Conservation (phyloP, 2,329 filamentous ascomycete species). For the Dothiorella sarmentorum region DNA sequence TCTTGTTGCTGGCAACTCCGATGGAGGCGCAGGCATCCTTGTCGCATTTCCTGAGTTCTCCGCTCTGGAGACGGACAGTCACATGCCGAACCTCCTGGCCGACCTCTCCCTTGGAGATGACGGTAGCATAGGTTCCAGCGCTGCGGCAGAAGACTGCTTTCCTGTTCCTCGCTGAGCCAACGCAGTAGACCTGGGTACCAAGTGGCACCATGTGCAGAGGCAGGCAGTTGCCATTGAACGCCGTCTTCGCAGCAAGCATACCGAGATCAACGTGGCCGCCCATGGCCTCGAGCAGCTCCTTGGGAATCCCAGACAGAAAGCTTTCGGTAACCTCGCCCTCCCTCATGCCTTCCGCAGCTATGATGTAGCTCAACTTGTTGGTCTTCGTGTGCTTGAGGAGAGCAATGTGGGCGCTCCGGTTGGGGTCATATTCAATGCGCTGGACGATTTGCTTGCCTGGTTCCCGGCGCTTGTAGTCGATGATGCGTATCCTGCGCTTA, state of each 20-base stretch:
- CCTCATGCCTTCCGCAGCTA: slow-evolving; percentile 91
- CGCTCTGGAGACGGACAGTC: slow-evolving; percentile 82
- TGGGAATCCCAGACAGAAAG: slow-evolving; percentile 84
- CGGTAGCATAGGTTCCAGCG: slow-evolving; percentile 85
- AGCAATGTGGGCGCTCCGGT: slow-evolving; percentile 88
- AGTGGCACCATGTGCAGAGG: slow-evolving; percentile 94
- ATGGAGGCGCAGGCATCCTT: slow-evolving; percentile 93
- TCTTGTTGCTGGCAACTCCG: slow-evolving; percentile 87
- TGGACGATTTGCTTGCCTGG: slow-evolving; percentile 86
- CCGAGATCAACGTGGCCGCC: slow-evolving; percentile 89
- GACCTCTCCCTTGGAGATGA: slow-evolving; percentile 73
- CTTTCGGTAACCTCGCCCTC: slow-evolving; percentile 90
- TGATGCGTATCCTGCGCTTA: slow-evolving; percentile 84
- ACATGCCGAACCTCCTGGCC: slow-evolving; percentile 72
- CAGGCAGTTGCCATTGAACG: slow-evolving; percentile 89
- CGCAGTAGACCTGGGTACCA: slow-evolving; percentile 87
- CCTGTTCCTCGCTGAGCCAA: slow-evolving; percentile 69
- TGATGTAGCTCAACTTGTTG: slow-evolving; percentile 78
- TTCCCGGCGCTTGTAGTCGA: slow-evolving; percentile 79
- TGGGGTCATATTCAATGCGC: slow-evolving; percentile 93
- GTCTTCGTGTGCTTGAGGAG: slow-evolving; percentile 73
- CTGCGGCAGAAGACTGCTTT: slow-evolving; percentile 90
- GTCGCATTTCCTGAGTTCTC: slow-evolving; percentile 84
- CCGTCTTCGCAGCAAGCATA: slow-evolving; percentile 91
- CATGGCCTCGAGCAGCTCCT: slow-evolving; percentile 84